phyloP scores from a whole-genome alignment of 2,329 filamentous ascomycete genomes.

The Truncatella angustata region DNA sequence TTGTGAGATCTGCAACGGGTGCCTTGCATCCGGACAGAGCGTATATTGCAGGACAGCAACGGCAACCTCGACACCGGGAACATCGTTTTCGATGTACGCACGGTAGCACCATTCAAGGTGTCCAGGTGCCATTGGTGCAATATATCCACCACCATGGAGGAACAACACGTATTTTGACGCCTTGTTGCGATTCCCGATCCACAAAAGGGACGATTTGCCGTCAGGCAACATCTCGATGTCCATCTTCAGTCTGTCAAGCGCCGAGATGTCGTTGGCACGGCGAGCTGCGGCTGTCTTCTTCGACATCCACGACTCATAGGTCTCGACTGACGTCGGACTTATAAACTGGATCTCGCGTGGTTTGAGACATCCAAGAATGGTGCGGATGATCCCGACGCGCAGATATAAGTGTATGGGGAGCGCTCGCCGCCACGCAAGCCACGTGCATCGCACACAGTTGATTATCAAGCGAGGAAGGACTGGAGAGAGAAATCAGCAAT shows the following conservation, averaged over 20 bases:
- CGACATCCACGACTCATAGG: slow-evolving; percentile 5
- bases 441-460: slow-evolving; percentile 17
- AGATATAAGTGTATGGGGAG: slow-evolving; percentile 15
- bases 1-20: slow-evolving; percentile 31
- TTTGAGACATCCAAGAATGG: slow-evolving; percentile 10
- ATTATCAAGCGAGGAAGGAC: slow-evolving; percentile 22
- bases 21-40: slow-evolving; percentile 26
- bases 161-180: slow-evolving; percentile 11
- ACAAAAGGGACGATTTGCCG: slow-evolving; percentile 9
- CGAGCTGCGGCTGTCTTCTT: not conserved
- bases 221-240: slow-evolving; percentile 11
- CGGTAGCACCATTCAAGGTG: slow-evolving; percentile 14
- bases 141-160: slow-evolving; percentile 13
- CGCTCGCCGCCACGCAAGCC: slow-evolving; percentile 14
- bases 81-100: slow-evolving; percentile 10
- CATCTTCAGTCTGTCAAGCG: slow-evolving; percentile 10
- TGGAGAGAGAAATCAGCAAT: not conserved
- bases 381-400: slow-evolving; percentile 12
- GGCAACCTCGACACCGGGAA: slow-evolving; percentile 18
- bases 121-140: slow-evolving; percentile 9
- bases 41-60: slow-evolving; percentile 35
- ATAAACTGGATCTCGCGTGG: slow-evolving; percentile 11
- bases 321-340: slow-evolving; percentile 4
- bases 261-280: not conserved
- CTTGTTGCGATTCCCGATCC: slow-evolving; percentile 11